Evolutionary conservation across 805 yeast genomes (phyloP).

Genomic region (Ogataea degrootiae): DNA sequence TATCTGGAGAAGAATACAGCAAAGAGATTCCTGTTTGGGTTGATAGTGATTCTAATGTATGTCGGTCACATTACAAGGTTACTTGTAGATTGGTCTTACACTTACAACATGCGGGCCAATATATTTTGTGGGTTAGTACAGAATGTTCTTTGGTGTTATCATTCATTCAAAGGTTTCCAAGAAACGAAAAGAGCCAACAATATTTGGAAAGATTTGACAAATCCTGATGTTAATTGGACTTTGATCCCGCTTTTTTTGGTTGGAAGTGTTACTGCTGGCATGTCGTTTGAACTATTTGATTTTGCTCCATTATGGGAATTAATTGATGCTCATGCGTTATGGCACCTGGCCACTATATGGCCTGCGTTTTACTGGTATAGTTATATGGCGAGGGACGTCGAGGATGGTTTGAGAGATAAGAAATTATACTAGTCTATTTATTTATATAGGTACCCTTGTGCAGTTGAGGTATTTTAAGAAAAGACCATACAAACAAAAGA

Average conservation of each 20-base stretch:
- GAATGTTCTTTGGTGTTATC: slow-evolving; percentile 48
- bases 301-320: slow-evolving; percentile 68
- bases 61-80: slow-evolving; percentile 62
- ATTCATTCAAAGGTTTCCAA: slow-evolving; percentile 29
- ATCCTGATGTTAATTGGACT: slow-evolving; percentile 36
- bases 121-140: slow-evolving; percentile 74
- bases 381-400: slow-evolving; percentile 46
- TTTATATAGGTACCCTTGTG: slow-evolving; percentile 3
- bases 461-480: not conserved
- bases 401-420: slow-evolving; percentile 24
- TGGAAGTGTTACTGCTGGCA: slow-evolving; percentile 56
- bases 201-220: slow-evolving; percentile 19
- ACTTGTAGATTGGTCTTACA: slow-evolving; percentile 75
- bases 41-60: slow-evolving; percentile 47
- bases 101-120: slow-evolving; percentile 91
- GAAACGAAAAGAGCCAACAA: slow-evolving; percentile 12
- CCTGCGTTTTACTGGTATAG: slow-evolving; percentile 76
- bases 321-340: slow-evolving; percentile 86
- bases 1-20: slow-evolving; percentile 34
- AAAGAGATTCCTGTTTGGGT: slow-evolving; percentile 33
- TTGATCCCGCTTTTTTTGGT: slow-evolving; percentile 51
- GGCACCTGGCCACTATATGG: slow-evolving; percentile 87
- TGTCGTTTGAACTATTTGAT: slow-evolving; percentile 89
- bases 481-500: too few relatives aligned
- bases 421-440: slow-evolving; percentile 20